Base-by-base conservation (phyloP, 148 eudicot genomes). In the Rheum nobile region DNA sequence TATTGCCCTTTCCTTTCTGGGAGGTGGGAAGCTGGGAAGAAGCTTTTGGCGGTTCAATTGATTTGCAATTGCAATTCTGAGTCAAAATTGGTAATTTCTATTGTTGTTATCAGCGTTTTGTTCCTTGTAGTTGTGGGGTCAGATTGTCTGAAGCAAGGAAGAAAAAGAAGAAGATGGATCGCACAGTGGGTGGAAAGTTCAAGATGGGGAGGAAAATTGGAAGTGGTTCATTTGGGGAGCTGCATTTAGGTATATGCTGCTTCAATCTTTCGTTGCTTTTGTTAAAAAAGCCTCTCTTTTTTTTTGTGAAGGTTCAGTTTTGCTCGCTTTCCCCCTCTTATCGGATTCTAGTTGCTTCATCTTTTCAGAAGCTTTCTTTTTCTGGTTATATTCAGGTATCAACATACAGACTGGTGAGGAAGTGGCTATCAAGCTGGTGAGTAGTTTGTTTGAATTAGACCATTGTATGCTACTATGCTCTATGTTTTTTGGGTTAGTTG, bases 131-230 rank as follows among this genome's bases (percentile, higher is more conserved):
- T 10, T 37, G 42, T 70, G 43, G 72, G 32, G 67, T 57, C 32
- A 12, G 67, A 24, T 57, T 57, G 67, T 57, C 67, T 28, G 16
- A 57, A 28, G 67, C 9, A 12, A 57, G 67, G 34, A 28, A 24
- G 67, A 13, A 57, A 12, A 39, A 21, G 71, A 5, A 37, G 72
- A 70, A 70, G 22, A 86, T 86, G 89, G 89, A 86, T 79, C 84
- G 82, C 71, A 78, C 80, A 57, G 79, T 86, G 54, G 86, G 86
- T 72, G 89, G 89, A 44, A 86, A 86, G 75, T 86, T 77, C 80
- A 86, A 83, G 83, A 77, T 86, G 71, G 89, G 89, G 71, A 77
- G 89, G 82, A 86, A 86, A 82, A 86, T 86, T 81, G 89, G 89
- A 4, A 77, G 85, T 78, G 89, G 89, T 17, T 86, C 89, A 7